These are phyloP conservation scores for Diaporthe capsici DNA, from an alignment of 2,329 filamentous ascomycete species.

Conservation along the genomic window DNA sequence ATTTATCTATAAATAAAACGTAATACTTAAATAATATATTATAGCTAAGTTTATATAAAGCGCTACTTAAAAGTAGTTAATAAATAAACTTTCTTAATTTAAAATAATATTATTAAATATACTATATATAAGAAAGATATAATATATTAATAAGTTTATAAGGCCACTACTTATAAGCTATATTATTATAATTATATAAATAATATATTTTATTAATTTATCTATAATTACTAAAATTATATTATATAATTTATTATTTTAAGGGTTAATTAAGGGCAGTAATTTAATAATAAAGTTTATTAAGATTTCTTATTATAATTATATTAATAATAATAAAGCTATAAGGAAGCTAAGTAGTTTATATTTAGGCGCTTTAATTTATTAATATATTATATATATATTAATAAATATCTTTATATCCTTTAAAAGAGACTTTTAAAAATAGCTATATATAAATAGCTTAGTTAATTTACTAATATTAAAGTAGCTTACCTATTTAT, in stretches of 20 bases:
- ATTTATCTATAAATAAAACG: constrained; percentile 8
- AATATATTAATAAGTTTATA: background rate
- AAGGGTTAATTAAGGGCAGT: background rate
- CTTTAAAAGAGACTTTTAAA: no score
- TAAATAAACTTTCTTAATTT: no score
- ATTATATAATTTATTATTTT: background rate
- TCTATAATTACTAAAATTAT: constrained; percentile 6
- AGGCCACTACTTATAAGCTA: background rate
- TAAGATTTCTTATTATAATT: no score
- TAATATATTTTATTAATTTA: background rate
- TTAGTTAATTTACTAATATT: background rate
- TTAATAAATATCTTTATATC: no score
- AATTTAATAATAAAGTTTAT: background rate
- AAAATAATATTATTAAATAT: no score
- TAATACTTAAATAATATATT: background rate
- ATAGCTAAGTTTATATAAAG: no score
- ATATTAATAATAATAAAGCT: background rate
- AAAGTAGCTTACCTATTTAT: background rate
- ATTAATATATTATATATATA: no score
- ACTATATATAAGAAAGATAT: background rate
- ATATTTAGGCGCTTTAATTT: background rate
- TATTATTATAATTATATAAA: background rate
- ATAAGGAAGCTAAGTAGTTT: background rate
- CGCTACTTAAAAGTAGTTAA: no score
- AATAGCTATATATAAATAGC: no score